phyloP scores from a whole-genome alignment of 306 rosid genomes.

The Vigna radiata region DNA sequence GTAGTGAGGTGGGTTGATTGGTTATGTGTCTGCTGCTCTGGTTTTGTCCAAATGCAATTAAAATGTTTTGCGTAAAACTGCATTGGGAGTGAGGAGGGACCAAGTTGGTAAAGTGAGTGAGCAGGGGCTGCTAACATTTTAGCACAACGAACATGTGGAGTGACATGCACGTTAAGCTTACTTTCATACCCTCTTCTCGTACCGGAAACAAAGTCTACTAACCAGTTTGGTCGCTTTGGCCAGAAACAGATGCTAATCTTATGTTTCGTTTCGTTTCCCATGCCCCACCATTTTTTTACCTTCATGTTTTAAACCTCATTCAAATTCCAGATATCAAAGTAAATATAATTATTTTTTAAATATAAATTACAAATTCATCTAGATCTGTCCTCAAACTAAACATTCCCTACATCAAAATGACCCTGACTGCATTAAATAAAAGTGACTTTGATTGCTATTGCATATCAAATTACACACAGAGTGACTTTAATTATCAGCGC shows the following conservation, averaged over 20 bases:
- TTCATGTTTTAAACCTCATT: too few species aligned
- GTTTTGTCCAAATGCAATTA: slow-evolving; percentile 14
- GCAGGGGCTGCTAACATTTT: slow-evolving; percentile 39
- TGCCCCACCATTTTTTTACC: too few species aligned
- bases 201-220: not conserved
- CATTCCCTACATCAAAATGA: not conserved
- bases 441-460: not conserved
- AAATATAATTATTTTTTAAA: too few species aligned
- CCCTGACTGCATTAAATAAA: not conserved
- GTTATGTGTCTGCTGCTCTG: not conserved
- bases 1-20: slow-evolving; percentile 23
- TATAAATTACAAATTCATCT: too few species aligned
- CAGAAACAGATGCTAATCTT: too few species aligned
- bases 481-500: not conserved
- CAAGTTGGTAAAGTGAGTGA: slow-evolving; percentile 30
- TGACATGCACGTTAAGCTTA: slow-evolving; percentile 46
- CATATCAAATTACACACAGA: too few species aligned
- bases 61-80: slow-evolving; percentile 4
- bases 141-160: slow-evolving; percentile 43
- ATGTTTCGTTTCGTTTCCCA: not conserved
- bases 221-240: slow-evolving; percentile 20
- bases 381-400: not conserved
- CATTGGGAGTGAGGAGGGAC: slow-evolving; percentile 8
- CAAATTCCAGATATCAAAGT: too few species aligned
- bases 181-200: slow-evolving; percentile 31